Conservation (phyloP, 192 early-diverging fungal species). For the Umbelopsis sp. region DNA sequence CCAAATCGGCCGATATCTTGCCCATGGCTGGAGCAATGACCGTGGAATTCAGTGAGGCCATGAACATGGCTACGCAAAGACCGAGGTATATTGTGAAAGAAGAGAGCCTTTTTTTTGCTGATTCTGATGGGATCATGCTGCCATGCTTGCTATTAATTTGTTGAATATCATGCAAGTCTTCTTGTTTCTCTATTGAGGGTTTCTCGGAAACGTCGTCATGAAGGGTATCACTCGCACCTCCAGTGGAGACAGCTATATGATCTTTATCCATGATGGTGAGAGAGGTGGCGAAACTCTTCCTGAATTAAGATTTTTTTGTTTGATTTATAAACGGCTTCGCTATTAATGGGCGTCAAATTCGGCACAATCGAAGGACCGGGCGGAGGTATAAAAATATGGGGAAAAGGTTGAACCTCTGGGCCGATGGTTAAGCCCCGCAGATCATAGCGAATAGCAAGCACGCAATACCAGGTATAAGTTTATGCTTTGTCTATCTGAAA, state of each 20-base stretch:
- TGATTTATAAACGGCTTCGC: neutral
- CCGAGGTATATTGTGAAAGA: constrained; percentile 9
- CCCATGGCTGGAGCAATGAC: constrained; percentile 42
- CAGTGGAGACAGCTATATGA: neutral
- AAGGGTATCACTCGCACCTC: neutral
- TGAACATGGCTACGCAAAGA: constrained; percentile 34
- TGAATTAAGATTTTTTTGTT: too few species aligned
- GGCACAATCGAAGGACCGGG: too few species aligned
- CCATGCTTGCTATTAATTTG: neutral
- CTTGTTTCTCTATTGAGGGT: neutral
- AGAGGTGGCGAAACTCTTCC: too few species aligned
- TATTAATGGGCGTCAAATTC: too few species aligned
- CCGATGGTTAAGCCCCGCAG: too few species aligned
- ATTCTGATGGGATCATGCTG: neutral
- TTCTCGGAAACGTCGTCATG: neutral
- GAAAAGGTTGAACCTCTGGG: too few species aligned
- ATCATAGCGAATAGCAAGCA: too few species aligned
- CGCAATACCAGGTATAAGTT: too few species aligned
- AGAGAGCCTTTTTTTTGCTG: neutral
- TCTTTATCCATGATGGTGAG: neutral
- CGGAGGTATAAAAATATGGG: too few species aligned
- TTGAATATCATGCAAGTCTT: neutral
- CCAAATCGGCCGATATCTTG: constrained; percentile 34
- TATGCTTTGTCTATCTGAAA: too few species aligned
- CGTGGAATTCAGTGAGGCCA: constrained; percentile 37